These are phyloP conservation scores for Stromatinia cepivora DNA, from an alignment of 2,329 filamentous ascomycete genomes.

Conservation along the genomic window DNA sequence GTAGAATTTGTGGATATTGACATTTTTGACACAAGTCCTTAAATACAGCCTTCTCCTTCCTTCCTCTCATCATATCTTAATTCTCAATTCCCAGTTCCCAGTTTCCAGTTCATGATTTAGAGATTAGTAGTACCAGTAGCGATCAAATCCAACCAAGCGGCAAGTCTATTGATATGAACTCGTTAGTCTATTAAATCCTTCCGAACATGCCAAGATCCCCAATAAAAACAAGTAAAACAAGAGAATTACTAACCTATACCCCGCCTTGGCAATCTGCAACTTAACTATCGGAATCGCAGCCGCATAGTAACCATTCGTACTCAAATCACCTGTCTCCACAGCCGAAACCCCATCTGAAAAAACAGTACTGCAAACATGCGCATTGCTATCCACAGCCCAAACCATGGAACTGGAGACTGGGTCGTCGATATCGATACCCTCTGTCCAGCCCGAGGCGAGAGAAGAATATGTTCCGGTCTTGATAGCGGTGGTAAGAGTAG, in stretches of 20 bases:
- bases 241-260: conserved; percentile 50
- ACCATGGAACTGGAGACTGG: conserved; percentile 46
- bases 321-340: conserved; percentile 57
- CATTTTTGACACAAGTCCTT: too few relatives aligned
- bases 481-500: conserved; percentile 56
- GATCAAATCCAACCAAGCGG: conserved; percentile 66
- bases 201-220: background rate
- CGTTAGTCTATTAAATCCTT: background rate
- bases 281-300: conserved; percentile 63
- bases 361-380: conserved; percentile 60
- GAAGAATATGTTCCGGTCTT: conserved; percentile 53
- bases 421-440: conserved; percentile 28
- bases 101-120: background rate
- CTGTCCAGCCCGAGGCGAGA: conserved; percentile 29
- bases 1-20: too few relatives aligned
- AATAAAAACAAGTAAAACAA: background rate
- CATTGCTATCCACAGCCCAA: conserved; percentile 67
- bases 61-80: too few relatives aligned
- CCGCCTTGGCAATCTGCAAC: conserved; percentile 65
- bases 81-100: background rate
- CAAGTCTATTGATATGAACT: conserved; percentile 45
- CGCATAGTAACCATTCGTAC: conserved; percentile 59
- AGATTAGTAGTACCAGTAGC: conserved; percentile 39
- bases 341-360: conserved; percentile 61
- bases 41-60: too few relatives aligned